These are phyloP conservation scores for Syzygium oleosum DNA, from an alignment of 345 rosid genomes.

Conservation along the genomic window DNA sequence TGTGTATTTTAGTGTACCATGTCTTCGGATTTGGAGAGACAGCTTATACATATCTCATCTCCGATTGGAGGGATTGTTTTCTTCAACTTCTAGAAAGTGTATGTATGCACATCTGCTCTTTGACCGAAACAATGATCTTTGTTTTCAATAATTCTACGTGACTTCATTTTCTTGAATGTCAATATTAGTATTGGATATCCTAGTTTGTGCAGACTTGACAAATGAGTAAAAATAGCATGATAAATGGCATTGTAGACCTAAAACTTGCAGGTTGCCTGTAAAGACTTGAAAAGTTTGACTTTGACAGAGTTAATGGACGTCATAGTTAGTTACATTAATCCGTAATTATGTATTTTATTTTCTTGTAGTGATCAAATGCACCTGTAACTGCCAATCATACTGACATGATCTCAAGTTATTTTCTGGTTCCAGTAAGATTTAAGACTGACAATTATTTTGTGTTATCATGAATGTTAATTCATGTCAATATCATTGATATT, in stretches of 20 bases:
- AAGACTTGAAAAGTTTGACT: not conserved
- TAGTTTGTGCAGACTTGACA: not conserved
- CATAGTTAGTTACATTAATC: not conserved
- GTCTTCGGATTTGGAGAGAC: not conserved
- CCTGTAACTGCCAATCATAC: not conserved
- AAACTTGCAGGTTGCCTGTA: not conserved
- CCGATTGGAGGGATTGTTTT: not conserved
- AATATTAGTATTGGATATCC: not conserved
- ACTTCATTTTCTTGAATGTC: not conserved
- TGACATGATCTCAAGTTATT: not conserved
- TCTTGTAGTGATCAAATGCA: not conserved
- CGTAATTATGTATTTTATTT: not conserved
- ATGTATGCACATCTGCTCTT: not conserved
- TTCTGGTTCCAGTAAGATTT: not conserved
- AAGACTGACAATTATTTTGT: not conserved
- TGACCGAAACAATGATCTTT: not conserved
- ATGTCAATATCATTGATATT: not conserved
- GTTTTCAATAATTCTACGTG: not conserved
- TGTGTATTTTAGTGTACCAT: not conserved
- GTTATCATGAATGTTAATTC: not conserved
- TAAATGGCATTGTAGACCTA: not conserved
- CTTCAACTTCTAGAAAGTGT: not conserved
- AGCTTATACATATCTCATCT: not conserved
- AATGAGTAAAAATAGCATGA: not conserved
- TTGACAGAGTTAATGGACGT: not conserved